These are phyloP conservation scores for Lotus japonicus DNA, from an alignment of 306 rosid species.

Conservation along the genomic window DNA sequence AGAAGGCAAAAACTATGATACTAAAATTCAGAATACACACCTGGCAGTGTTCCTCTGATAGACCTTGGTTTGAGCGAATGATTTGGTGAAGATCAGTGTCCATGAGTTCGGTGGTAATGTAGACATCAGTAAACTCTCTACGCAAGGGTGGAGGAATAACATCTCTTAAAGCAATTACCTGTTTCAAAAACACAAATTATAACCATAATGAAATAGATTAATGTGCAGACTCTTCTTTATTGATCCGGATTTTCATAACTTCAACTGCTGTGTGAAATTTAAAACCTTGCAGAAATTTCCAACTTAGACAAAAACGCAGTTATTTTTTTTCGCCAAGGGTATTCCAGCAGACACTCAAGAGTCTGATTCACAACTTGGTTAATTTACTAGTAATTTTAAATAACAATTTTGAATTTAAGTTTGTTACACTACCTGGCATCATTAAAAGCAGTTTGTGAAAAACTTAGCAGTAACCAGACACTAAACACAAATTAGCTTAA, in stretches of 20 bases:
- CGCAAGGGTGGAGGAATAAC: slow-evolving; percentile 89
- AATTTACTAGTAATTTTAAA: too few species aligned
- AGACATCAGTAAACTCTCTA: slow-evolving; percentile 87
- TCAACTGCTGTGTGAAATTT: not conserved
- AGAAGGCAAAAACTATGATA: not conserved
- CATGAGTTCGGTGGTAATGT: slow-evolving; percentile 76
- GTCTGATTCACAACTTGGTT: too few species aligned
- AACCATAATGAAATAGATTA: not conserved
- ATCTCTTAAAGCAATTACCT: slow-evolving; percentile 82
- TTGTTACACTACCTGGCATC: not conserved
- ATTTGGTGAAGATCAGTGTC: slow-evolving; percentile 98
- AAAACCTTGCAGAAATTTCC: not conserved
- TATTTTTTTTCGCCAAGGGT: not conserved
- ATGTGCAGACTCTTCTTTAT: not conserved
- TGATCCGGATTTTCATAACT: not conserved
- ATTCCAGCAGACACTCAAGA: too few species aligned
- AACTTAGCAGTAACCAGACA: not conserved
- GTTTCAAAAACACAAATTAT: slow-evolving; percentile 30
- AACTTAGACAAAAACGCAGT: not conserved
- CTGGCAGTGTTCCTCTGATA: slow-evolving; percentile 96
- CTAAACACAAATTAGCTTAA: too few species aligned
- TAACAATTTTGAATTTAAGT: not conserved
- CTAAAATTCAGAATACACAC: slow-evolving; percentile 24
- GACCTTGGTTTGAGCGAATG: slow-evolving; percentile 81
- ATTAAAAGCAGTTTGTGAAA: not conserved